Evolutionary conservation across 352 stramenopile species (phyloP).

Genomic region (Bremia lactucae): DNA sequence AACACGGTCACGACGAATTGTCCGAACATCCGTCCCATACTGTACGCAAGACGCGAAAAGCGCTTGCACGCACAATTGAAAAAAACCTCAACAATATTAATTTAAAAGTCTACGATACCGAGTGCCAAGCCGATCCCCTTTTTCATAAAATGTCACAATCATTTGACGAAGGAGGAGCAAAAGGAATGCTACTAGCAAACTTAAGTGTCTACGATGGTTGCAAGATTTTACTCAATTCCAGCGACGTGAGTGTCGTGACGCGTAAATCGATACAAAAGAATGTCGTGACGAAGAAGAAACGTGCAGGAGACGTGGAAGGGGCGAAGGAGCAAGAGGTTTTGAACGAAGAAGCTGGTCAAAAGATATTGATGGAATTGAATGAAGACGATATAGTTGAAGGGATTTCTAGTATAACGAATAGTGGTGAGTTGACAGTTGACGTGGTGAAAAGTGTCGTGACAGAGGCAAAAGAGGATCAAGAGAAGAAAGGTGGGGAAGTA

Average conservation of each 20-base stretch:
- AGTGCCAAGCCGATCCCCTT: conserved; percentile 83
- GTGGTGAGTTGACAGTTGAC: too few species aligned
- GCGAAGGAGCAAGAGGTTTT: too few species aligned
- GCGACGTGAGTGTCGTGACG: conserved; percentile 53
- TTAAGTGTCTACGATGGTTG: conserved; percentile 83
- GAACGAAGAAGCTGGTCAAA: too few species aligned
- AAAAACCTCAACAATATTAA: conserved; percentile 85
- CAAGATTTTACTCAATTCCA: conserved; percentile 77
- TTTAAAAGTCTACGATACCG: conserved; percentile 76
- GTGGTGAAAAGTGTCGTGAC: too few species aligned
- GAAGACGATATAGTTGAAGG: too few species aligned
- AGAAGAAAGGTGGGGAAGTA: conserved; percentile 4
- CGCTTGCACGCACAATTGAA: conserved; percentile 64
- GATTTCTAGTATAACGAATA: too few species aligned
- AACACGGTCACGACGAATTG: conserved; percentile 22
- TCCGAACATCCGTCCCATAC: conserved; percentile 20
- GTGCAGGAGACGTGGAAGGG: too few species aligned
- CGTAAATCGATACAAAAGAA: conserved; percentile 28
- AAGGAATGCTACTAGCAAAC: conserved; percentile 89
- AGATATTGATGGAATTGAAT: too few species aligned
- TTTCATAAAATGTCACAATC: conserved; percentile 90
- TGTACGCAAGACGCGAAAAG: conserved; percentile 36
- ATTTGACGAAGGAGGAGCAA: conserved; percentile 87
- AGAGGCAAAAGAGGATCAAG: not conserved
- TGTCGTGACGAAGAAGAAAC: too few species aligned